A percentile compares a stretch with the other conserved stretches of the same genome.
phyloP scores from a whole-genome alignment of 2,329 filamentous ascomycete species.

The Paraphoma chrysanthemicola region DNA sequence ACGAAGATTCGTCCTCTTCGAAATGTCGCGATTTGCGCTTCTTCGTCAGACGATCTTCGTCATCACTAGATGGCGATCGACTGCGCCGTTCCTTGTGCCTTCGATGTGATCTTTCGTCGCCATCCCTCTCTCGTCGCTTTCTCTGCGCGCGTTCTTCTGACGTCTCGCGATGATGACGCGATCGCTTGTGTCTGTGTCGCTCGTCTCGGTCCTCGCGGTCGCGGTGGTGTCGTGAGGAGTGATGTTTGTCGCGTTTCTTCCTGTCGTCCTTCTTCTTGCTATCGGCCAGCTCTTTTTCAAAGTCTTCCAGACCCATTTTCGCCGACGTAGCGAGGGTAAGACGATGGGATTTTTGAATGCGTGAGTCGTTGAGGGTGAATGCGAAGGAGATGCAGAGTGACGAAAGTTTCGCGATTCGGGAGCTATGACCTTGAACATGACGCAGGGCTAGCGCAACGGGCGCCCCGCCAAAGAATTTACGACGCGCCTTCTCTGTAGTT shows the following conservation, averaged over 20 bases:
- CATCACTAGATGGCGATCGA: slow-evolving; percentile 39
- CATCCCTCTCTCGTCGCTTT: slow-evolving; percentile 48
- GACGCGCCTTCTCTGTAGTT: slow-evolving; percentile 10
- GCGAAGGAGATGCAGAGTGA: slow-evolving; percentile 8
- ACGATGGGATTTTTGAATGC: slow-evolving; percentile 50
- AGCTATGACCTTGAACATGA: slow-evolving; percentile 37
- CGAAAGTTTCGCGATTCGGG: slow-evolving; percentile 16
- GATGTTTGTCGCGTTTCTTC: slow-evolving; percentile 54
- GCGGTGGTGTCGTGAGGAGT: slow-evolving; percentile 53
- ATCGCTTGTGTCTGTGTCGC: slow-evolving; percentile 69
- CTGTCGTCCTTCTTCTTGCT: slow-evolving; percentile 64
- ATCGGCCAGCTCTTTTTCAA: slow-evolving; percentile 77
- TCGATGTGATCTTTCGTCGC: slow-evolving; percentile 44
- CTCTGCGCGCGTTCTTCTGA: slow-evolving; percentile 51
- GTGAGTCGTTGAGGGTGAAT: slow-evolving; percentile 3
- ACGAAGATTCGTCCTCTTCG: slow-evolving; percentile 37
- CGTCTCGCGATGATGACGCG: slow-evolving; percentile 59
- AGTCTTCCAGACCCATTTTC: slow-evolving; percentile 71
- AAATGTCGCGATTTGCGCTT: slow-evolving; percentile 45
- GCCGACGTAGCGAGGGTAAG: slow-evolving; percentile 52
- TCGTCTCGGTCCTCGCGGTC: slow-evolving; percentile 55
- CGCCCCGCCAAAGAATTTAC: slow-evolving; percentile 45
- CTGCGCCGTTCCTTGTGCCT: slow-evolving; percentile 37
- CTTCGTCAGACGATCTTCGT: slow-evolving; percentile 40
- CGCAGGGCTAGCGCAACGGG: slow-evolving; percentile 22